A percentile compares a stretch with the other conserved stretches of the same genome.
These are phyloP conservation scores for Monilinia vaccinii-corymbosi DNA, from an alignment of 2,329 filamentous ascomycete species.

Conservation along the genomic window DNA sequence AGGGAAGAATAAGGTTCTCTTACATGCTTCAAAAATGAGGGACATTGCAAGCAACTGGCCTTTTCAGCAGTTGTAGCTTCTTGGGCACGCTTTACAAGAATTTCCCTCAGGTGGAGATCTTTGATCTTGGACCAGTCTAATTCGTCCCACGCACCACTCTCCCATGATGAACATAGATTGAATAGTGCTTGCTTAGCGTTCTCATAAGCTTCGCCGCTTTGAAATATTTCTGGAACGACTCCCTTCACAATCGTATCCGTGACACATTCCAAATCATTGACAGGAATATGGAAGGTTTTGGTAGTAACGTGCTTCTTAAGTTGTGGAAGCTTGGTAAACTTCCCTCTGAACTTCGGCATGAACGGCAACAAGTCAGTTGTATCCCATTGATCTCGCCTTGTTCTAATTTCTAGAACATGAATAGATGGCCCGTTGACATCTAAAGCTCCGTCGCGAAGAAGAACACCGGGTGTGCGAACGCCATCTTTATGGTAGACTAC, in stretches of 20 bases:
- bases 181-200: conserved; percentile 60
- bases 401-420: conserved; percentile 69
- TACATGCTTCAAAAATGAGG: conserved; percentile 79
- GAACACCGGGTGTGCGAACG: conserved; percentile 69
- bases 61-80: conserved; percentile 54
- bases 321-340: conserved; percentile 60
- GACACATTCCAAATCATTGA: conserved; percentile 76
- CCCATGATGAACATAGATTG: conserved; percentile 65
- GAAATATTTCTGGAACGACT: conserved; percentile 51
- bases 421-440: conserved; percentile 57
- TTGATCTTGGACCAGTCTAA: conserved; percentile 74
- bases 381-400: conserved; percentile 58
- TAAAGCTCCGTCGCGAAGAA: conserved; percentile 66
- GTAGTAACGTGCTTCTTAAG: conserved; percentile 57
- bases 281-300: conserved; percentile 58
- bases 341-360: conserved; percentile 57
- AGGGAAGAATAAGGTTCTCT: conserved; percentile 30
- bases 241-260: conserved; percentile 57
- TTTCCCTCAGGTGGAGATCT: conserved; percentile 71
- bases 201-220: conserved; percentile 39
- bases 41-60: conserved; percentile 60
- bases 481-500: conserved; percentile 82
- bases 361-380: conserved; percentile 84
- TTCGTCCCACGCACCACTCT: conserved; percentile 69
- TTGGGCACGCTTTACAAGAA: conserved; percentile 61